phyloP scores from a whole-genome alignment of 176 grass and related monocot species.

The Aegilops speltoides region DNA sequence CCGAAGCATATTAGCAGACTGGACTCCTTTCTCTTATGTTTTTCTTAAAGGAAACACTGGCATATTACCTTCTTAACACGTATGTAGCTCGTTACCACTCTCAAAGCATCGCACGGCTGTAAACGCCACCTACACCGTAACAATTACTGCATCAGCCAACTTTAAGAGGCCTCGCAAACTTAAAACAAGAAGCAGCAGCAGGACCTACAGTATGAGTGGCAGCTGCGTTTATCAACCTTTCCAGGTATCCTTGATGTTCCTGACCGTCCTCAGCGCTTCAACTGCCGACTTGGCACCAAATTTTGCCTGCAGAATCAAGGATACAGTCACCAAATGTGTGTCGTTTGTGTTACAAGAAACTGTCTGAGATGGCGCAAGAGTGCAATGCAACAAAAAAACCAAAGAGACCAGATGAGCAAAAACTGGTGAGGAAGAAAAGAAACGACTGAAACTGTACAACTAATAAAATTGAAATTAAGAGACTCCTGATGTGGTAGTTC shows the following conservation, averaged over 20 bases:
- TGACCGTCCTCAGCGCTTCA: conserved; percentile 64
- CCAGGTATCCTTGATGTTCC: conserved; percentile 91
- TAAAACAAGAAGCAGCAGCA: not conserved
- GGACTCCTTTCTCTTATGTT: not conserved
- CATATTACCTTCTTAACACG: not conserved
- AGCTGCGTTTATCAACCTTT: conserved; percentile 56
- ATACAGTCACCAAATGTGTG: not conserved
- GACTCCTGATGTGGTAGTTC: not conserved
- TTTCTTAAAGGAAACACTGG: not conserved
- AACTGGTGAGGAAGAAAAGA: too few species aligned
- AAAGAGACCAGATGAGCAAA: too few species aligned
- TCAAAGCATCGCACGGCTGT: conserved; percentile 34
- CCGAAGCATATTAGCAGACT: not conserved
- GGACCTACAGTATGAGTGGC: conserved; percentile 4
- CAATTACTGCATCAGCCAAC: conserved; percentile 23
- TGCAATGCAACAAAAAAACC: too few species aligned
- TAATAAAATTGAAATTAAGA: not conserved
- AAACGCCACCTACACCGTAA: conserved; percentile 38
- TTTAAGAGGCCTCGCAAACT: not conserved
- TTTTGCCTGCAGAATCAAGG: conserved; percentile 55
- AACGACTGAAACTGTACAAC: too few species aligned
- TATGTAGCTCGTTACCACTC: not conserved
- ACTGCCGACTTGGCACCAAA: conserved; percentile 54
- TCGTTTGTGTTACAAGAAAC: not conserved
- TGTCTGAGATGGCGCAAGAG: too few species aligned